phyloP scores from a whole-genome alignment of 225 moss, liverwort and hornwort genomes.

The Polytrichum formosum region DNA sequence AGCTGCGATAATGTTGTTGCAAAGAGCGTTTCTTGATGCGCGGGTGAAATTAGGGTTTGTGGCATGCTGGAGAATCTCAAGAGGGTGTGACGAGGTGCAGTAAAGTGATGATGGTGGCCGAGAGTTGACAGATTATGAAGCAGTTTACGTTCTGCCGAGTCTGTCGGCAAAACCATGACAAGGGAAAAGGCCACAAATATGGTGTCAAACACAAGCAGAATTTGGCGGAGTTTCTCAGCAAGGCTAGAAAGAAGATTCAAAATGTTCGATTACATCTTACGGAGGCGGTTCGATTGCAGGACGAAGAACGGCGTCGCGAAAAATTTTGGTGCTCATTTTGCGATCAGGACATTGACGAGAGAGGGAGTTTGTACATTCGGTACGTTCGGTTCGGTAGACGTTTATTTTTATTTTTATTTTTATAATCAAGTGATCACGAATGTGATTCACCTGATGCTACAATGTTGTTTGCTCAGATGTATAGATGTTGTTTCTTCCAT shows the following conservation, averaged over 20 bases:
- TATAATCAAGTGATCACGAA: neutral
- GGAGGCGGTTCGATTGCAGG: slow-evolving; percentile 29
- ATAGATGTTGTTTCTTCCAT: neutral
- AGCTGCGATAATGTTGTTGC: no score
- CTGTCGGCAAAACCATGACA: slow-evolving; percentile 77
- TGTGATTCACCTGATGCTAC: neutral
- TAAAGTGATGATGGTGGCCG: no score
- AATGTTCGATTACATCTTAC: slow-evolving; percentile 54
- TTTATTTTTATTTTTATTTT: neutral
- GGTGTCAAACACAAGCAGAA: slow-evolving; percentile 71
- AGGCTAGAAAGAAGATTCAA: slow-evolving; percentile 47
- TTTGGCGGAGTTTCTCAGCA: slow-evolving; percentile 46
- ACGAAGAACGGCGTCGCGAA: slow-evolving; percentile 7
- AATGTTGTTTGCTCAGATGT: neutral
- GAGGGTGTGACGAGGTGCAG: no score
- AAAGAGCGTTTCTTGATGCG: no score
- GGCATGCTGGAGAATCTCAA: no score
- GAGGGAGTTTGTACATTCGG: slow-evolving; percentile 31
- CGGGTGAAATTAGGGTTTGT: no score
- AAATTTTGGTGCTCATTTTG: slow-evolving; percentile 92
- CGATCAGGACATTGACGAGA: slow-evolving; percentile 64
- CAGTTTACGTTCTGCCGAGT: slow-evolving; percentile 73
- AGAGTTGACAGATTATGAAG: slow-evolving; percentile 22
- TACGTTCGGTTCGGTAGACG: slow-evolving; percentile 14
- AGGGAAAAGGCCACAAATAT: slow-evolving; percentile 81